Base-by-base conservation (phyloP, 177 flowering plant genomes). In the Telopea speciosissima region DNA sequence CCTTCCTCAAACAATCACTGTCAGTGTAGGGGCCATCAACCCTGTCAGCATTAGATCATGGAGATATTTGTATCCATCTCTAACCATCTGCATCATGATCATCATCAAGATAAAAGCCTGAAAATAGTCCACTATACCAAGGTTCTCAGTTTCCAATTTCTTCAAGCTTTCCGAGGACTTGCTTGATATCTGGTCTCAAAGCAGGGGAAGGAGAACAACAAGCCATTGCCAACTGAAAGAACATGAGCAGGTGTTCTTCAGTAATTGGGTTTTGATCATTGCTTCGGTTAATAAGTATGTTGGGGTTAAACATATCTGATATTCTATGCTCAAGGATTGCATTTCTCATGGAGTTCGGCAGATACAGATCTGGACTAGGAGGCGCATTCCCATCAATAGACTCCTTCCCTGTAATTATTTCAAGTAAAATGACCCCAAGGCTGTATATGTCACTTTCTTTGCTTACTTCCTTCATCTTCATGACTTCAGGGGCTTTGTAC, bases 401-500 rank as follows among this genome's bases (percentile, higher is more conserved):
- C 65, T 85, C 89, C 77, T 85, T 91, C 61, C 98, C 90, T 0
- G 97, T 83, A 16, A 96, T 77, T 44, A 96, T 63, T 77, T 96
- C 97, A 5, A 96, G 90, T 24, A 93, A 82, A 62, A 96, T 84
- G 3, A 96, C 84, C 17, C 99, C 99, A 61, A 93, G 85, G 77
- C 92, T 83, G 84, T 89, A 93, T 5, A 93, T 80, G 76, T 96
- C 99, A 61, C 86, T 85, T 75, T 85, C 86, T 73, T 72, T 77
- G 68, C 77, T 78, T 19, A 78, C 92, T 36, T 95, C 99, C 77
- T 80, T 90, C 91, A 96, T 93, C 81, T 96, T 96, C 78, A 90
- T 89, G 69, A 93, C 87, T 75, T 96, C 97, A 3, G 99, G 96
- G 19, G 99, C 93, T 80, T 84, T 93, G 78, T 96, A 93, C 12